These are phyloP conservation scores for Aspergillus sp. DNA, from an alignment of 2,329 filamentous ascomycete genomes.

Conservation along the genomic window DNA sequence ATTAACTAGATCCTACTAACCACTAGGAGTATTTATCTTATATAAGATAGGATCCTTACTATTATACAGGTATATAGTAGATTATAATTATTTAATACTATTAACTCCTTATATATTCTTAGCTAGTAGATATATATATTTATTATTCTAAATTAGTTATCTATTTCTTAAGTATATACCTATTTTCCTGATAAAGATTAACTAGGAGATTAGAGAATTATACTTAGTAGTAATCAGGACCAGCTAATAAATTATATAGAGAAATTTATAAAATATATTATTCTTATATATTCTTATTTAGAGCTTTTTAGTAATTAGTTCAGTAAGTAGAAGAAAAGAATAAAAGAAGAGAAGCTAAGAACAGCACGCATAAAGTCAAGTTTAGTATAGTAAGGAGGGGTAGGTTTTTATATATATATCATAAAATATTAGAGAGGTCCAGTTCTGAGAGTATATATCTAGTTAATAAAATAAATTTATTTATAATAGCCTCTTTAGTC, in stretches of 20 bases:
- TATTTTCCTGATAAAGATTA: slow-evolving; percentile 56
- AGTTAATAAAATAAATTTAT: neutral
- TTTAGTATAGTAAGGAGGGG: neutral
- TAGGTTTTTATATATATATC: too few relatives aligned
- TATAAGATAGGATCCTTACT: too few relatives aligned
- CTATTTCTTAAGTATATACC: slow-evolving; percentile 63
- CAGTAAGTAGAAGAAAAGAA: slow-evolving; percentile 54
- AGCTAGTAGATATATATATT: too few relatives aligned
- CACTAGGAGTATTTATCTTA: too few relatives aligned
- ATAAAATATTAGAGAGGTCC: too few relatives aligned
- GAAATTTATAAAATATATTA: too few relatives aligned
- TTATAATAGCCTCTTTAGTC: neutral
- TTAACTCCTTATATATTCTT: too few relatives aligned
- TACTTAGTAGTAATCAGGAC: slow-evolving; percentile 59
- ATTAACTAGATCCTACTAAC: slow-evolving; percentile 69
- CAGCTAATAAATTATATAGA: too few relatives aligned
- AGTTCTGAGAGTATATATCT: neutral
- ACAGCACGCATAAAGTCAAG: neutral
- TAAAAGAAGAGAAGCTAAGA: slow-evolving; percentile 1
- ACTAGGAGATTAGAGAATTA: slow-evolving; percentile 50
- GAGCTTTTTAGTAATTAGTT: slow-evolving; percentile 62
- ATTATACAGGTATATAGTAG: too few relatives aligned
- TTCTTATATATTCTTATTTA: too few relatives aligned
- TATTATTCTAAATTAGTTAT: too few relatives aligned
- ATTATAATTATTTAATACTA: too few relatives aligned